Conservation (phyloP, 2,329 filamentous ascomycete genomes). For the Lecanicillium sp. region DNA sequence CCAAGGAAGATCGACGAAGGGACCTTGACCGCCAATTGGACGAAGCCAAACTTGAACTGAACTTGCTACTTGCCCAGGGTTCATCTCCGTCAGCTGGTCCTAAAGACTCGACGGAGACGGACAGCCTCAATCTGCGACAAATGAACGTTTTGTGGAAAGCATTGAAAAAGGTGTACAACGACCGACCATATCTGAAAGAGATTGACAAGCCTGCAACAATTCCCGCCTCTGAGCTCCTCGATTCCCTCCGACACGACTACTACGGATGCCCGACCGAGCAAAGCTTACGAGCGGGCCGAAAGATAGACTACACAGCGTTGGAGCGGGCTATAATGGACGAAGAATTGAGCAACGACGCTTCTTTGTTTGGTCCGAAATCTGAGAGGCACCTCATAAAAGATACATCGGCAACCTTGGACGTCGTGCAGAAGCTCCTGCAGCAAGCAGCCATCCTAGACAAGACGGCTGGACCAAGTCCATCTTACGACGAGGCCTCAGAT, state of each 20-base stretch:
- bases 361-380: constrained; percentile 15
- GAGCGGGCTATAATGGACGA: constrained; percentile 21
- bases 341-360: constrained; percentile 14
- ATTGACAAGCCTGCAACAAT: constrained; percentile 21
- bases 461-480: constrained; percentile 14
- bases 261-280: constrained; percentile 18
- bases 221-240: constrained; percentile 18
- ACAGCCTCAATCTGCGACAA: constrained; percentile 17
- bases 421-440: constrained; percentile 22
- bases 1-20: constrained; percentile 48
- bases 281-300: constrained; percentile 13
- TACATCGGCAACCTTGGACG: constrained; percentile 15
- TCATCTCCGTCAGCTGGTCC: constrained; percentile 7
- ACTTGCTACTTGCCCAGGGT: constrained; percentile 26
- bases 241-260: constrained; percentile 17
- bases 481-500: constrained; percentile 20
- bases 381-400: constrained; percentile 19
- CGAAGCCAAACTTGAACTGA: constrained; percentile 40
- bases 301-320: constrained; percentile 21
- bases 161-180: constrained; percentile 21
- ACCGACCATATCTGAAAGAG: constrained; percentile 28
- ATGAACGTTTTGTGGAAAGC: constrained; percentile 23
- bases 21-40: constrained; percentile 56
- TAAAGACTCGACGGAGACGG: constrained; percentile 2
- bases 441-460: constrained; percentile 17